Percentiles rank a stretch among this genome's conserved stretches.
Conservation (phyloP, 164 flowering plant genomes). For the Berberis thunbergii region DNA sequence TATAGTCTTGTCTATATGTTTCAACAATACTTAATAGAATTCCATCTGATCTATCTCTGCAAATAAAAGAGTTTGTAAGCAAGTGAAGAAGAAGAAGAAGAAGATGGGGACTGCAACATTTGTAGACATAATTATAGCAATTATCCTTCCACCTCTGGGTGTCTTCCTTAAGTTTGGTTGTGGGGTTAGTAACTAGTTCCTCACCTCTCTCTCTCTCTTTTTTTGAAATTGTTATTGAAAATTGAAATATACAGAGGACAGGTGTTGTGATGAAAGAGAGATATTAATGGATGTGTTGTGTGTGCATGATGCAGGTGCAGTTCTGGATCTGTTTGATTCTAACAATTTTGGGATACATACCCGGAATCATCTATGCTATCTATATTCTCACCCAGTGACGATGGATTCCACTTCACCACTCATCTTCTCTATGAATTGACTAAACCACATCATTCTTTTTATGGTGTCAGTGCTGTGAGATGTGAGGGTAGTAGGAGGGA, state of each 20-base stretch:
- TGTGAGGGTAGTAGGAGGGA: too few relatives aligned
- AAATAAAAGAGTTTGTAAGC: too few relatives aligned
- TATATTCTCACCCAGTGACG: slow-evolving; percentile 5
- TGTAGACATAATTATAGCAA: slow-evolving; percentile 20
- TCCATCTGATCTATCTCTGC: background rate
- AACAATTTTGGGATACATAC: slow-evolving; percentile 2
- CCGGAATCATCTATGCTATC: slow-evolving; percentile 8
- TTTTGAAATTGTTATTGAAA: too few relatives aligned
- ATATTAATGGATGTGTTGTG: background rate
- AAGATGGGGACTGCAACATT: slow-evolving; percentile 10
- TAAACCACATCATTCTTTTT: too few relatives aligned
- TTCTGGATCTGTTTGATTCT: slow-evolving; percentile 10
- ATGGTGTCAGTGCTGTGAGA: too few relatives aligned
- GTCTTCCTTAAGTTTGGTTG: slow-evolving; percentile 58
- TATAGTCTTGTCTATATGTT: background rate
- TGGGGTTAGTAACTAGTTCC: slow-evolving; percentile 13
- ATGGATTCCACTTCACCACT: background rate
- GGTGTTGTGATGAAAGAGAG: too few relatives aligned
- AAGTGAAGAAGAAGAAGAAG: background rate
- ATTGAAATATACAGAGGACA: too few relatives aligned
- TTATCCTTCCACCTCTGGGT: slow-evolving; percentile 33
- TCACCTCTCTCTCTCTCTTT: too few relatives aligned
- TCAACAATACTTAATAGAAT: background rate
- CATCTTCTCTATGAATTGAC: too few relatives aligned
- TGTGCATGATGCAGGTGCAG: background rate